Percentiles rank a stretch among this genome's conserved stretches.
phyloP scores from a whole-genome alignment of 2,329 filamentous ascomycete species.

The Amesomyces nigricolor region DNA sequence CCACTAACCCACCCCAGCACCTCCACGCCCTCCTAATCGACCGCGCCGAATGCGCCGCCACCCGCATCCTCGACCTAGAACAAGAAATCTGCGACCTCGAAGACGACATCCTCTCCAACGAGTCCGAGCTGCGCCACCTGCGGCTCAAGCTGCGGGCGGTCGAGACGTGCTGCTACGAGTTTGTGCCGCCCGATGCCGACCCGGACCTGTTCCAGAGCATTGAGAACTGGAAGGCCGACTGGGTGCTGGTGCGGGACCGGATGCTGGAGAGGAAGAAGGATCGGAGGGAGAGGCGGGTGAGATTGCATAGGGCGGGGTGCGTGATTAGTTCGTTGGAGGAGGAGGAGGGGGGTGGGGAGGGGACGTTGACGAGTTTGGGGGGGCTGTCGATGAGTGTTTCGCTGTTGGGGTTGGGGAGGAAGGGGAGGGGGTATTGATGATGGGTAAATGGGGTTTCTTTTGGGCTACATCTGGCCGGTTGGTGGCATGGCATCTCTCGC shows the following conservation, averaged over 20 bases:
- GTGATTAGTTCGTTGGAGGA: slow-evolving; percentile 1
- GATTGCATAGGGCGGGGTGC: slow-evolving; percentile 13
- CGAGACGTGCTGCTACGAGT: slow-evolving; percentile 50
- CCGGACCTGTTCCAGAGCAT: slow-evolving; percentile 55
- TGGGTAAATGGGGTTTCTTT: not conserved
- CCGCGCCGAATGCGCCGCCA: slow-evolving; percentile 51
- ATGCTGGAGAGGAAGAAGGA: slow-evolving; percentile 22
- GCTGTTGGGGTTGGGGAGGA: slow-evolving; percentile 2
- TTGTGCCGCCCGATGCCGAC: slow-evolving; percentile 45
- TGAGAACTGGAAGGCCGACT: slow-evolving; percentile 56
- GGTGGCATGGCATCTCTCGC: slow-evolving; percentile 3
- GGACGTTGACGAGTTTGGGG: slow-evolving; percentile 13
- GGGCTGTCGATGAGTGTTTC: slow-evolving; percentile 13
- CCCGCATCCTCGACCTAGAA: slow-evolving; percentile 56
- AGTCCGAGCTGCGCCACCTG: slow-evolving; percentile 56
- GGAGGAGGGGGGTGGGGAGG: not conserved
- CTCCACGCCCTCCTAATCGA: slow-evolving; percentile 57
- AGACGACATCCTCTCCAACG: slow-evolving; percentile 49
- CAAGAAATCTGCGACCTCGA: slow-evolving; percentile 54
- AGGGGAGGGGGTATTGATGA: not conserved
- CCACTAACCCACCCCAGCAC: slow-evolving; percentile 39
- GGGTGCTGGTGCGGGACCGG: slow-evolving; percentile 33
- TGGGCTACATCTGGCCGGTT: not conserved
- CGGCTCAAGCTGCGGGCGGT: slow-evolving; percentile 58
- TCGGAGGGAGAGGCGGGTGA: slow-evolving; percentile 8